phyloP scores from a whole-genome alignment of 164 flowering plant genomes.

The Amborella trichopoda region DNA sequence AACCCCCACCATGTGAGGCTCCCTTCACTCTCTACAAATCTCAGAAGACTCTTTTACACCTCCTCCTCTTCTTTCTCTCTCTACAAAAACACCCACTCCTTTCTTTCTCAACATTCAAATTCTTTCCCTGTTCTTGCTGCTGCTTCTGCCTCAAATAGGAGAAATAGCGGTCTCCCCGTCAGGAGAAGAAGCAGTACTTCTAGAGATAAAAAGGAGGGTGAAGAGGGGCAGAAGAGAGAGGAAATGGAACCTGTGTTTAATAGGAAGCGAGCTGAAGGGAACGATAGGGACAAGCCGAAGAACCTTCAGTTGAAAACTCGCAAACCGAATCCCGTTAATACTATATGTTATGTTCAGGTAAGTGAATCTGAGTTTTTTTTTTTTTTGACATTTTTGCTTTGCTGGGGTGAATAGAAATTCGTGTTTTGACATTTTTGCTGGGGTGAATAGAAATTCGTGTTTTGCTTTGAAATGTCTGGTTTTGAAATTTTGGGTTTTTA shows the following conservation, averaged over 20 bases:
- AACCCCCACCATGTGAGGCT: too few relatives aligned
- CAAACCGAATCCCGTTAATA: constrained; percentile 70
- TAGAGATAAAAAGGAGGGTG: constrained; percentile 15
- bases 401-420: too few relatives aligned
- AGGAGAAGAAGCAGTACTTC: constrained; percentile 19
- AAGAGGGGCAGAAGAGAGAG: constrained; percentile 23
- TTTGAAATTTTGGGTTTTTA: too few relatives aligned
- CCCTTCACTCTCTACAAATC: too few relatives aligned
- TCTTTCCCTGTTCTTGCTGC: constrained; percentile 13
- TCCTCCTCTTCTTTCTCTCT: background rate
- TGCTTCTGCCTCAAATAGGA: constrained; percentile 20
- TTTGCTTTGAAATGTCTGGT: too few relatives aligned
- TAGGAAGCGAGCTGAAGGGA: constrained; percentile 76
- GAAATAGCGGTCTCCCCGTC: constrained; percentile 8
- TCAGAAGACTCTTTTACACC: constrained; percentile 1
- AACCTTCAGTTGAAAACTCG: constrained; percentile 51
- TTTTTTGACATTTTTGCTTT: background rate
- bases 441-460: too few relatives aligned
- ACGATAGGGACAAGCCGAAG: constrained; percentile 44
- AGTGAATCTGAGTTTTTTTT: background rate
- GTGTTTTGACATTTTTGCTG: background rate
- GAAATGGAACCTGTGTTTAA: constrained; percentile 35
- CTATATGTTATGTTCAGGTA: constrained; percentile 85
- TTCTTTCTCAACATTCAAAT: constrained; percentile 4
- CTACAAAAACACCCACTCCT: background rate